Conservation (phyloP, 345 rosid species). For the Eucalyptus coolabah region DNA sequence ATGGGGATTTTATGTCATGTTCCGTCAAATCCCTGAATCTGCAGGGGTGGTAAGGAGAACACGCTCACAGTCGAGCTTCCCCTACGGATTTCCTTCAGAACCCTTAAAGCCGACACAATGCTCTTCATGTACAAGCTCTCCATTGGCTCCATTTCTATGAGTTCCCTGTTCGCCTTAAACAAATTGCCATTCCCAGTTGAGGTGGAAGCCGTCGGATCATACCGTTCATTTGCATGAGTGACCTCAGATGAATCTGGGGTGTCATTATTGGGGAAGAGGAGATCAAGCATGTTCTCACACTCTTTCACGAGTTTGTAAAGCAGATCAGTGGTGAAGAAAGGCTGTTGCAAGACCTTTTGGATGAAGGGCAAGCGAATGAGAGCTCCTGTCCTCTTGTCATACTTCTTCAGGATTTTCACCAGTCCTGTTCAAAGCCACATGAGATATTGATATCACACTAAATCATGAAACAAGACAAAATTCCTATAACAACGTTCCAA, state of each 20-base stretch:
- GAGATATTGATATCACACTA: not conserved
- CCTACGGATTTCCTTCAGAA: slow-evolving; percentile 70
- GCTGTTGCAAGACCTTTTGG: slow-evolving; percentile 82
- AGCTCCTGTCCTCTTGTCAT: slow-evolving; percentile 91
- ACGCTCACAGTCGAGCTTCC: slow-evolving; percentile 78
- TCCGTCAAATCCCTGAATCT: slow-evolving; percentile 47
- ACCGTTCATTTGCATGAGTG: slow-evolving; percentile 4
- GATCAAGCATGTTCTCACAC: slow-evolving; percentile 75
- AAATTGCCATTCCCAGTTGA: slow-evolving; percentile 1
- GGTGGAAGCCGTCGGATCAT: slow-evolving; percentile 26
- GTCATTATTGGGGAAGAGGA: slow-evolving; percentile 38
- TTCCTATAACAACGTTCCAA: not conserved
- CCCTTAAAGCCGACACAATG: slow-evolving; percentile 61
- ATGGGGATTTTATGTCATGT: slow-evolving; percentile 63
- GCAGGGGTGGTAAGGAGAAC: slow-evolving; percentile 84
- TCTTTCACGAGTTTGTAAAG: slow-evolving; percentile 74
- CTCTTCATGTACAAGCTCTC: slow-evolving; percentile 84
- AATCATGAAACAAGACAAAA: not conserved
- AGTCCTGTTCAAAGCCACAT: slow-evolving; percentile 32
- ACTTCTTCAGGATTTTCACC: slow-evolving; percentile 92
- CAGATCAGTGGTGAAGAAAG: slow-evolving; percentile 89
- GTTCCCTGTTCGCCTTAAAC: slow-evolving; percentile 27
- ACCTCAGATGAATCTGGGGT: slow-evolving; percentile 5
- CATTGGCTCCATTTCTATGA: slow-evolving; percentile 45
- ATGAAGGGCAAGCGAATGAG: slow-evolving; percentile 87